Percentiles rank a stretch among this genome's conserved stretches.
These are phyloP conservation scores for Fusarium duplospermum DNA, from an alignment of 2,329 filamentous ascomycete species.

Conservation along the genomic window DNA sequence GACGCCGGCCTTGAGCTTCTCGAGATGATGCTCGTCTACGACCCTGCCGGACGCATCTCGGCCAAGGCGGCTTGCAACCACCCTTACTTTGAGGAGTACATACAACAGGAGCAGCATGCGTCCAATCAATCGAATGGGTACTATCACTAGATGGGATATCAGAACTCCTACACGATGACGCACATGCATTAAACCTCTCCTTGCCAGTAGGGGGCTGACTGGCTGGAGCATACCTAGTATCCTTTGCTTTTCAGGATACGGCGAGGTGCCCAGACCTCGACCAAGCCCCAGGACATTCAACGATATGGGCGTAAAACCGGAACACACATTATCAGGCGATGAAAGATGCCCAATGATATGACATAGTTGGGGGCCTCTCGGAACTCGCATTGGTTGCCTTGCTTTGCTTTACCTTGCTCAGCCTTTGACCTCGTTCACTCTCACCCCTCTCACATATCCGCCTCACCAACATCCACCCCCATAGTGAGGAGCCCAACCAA, in stretches of 20 bases:
- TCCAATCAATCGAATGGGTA: conserved; percentile 49
- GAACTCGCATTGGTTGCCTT: conserved; percentile 9
- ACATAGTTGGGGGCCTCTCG: conserved; percentile 6
- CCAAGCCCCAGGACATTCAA: conserved; percentile 2
- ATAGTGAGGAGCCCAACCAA: background rate
- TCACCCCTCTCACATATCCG: background rate
- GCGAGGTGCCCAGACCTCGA: conserved; percentile 6
- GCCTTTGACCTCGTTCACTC: background rate
- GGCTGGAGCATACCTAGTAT: conserved; percentile 13
- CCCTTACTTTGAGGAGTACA: conserved; percentile 76
- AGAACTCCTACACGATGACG: conserved; percentile 38
- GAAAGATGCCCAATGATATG: background rate
- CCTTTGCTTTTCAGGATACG: conserved; percentile 25
- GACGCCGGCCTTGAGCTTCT: conserved; percentile 76
- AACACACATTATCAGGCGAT: conserved; percentile 9
- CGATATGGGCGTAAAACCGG: conserved; percentile 7
- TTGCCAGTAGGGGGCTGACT: background rate
- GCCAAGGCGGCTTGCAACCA: conserved; percentile 89
- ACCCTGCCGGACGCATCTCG: conserved; percentile 87
- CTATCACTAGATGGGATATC: conserved; percentile 50
- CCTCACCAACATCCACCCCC: background rate
- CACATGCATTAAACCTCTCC: conserved; percentile 29
- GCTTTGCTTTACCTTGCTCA: conserved; percentile 9
- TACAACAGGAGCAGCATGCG: conserved; percentile 45
- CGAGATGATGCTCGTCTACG: conserved; percentile 82